These are phyloP conservation scores for Logfia minima DNA, from an alignment of 129 eudicot species.

Conservation along the genomic window DNA sequence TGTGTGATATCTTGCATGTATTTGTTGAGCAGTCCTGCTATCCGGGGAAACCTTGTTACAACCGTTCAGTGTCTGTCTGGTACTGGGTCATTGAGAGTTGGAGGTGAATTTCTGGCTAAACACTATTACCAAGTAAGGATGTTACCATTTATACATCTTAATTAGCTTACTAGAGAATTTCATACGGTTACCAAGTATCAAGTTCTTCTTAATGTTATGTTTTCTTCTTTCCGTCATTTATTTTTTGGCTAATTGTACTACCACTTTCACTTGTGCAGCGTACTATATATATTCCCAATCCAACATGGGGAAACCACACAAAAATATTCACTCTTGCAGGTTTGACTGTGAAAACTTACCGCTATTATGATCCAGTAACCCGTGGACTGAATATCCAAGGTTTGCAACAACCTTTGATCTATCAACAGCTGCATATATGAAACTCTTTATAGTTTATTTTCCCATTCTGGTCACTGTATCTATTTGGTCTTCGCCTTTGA, in stretches of 20 bases:
- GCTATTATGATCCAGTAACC: slow-evolving; percentile 87
- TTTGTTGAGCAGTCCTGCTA: slow-evolving; percentile 69
- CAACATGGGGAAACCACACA: slow-evolving; percentile 96
- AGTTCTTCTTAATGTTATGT: not conserved
- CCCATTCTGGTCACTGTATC: not conserved
- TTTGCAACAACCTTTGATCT: slow-evolving; percentile 28
- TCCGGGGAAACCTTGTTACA: slow-evolving; percentile 72
- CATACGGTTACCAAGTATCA: not conserved
- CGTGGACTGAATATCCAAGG: slow-evolving; percentile 88
- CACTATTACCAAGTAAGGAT: slow-evolving; percentile 70
- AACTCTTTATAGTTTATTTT: not conserved
- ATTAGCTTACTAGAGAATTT: not conserved
- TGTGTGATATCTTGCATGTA: not conserved
- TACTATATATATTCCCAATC: slow-evolving; percentile 72
- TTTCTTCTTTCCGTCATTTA: not conserved
- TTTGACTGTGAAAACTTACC: slow-evolving; percentile 68
- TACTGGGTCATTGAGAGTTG: slow-evolving; percentile 92
- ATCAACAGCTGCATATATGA: slow-evolving; percentile 2
- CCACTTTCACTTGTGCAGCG: slow-evolving; percentile 42
- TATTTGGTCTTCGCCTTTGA: not conserved
- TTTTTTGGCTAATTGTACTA: slow-evolving; percentile 1
- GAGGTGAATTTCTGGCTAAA: slow-evolving; percentile 80
- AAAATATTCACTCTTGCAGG: slow-evolving; percentile 80
- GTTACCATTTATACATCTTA: not conserved
- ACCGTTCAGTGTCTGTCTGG: slow-evolving; percentile 98